A percentile compares a stretch with the other conserved stretches of the same genome.
Evolutionary conservation across 495 filamentous ascomycete genomes (phyloP).

Genomic region (Peziza echinospora): DNA sequence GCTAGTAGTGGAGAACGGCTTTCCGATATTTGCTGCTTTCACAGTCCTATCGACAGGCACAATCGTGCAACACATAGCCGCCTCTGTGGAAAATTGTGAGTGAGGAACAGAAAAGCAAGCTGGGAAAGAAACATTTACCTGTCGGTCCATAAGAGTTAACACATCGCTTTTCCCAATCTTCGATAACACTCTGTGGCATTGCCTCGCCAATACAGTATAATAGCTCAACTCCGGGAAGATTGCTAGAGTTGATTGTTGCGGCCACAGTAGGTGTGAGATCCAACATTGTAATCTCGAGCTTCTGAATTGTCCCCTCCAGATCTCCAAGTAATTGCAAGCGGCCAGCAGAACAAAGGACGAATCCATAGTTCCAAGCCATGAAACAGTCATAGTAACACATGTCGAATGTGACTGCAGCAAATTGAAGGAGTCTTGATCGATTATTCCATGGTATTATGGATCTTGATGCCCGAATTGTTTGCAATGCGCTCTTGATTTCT

Average conservation of each 20-base stretch:
- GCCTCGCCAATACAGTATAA: slow-evolving; percentile 30
- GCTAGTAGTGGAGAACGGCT: slow-evolving; percentile 15
- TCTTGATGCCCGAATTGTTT: slow-evolving; percentile 21
- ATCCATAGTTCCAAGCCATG: slow-evolving; percentile 24
- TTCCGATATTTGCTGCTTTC: slow-evolving; percentile 17
- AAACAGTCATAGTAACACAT: slow-evolving; percentile 28
- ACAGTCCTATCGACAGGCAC: slow-evolving; percentile 5
- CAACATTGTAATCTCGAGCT: slow-evolving; percentile 17
- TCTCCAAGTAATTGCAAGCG: slow-evolving; percentile 19
- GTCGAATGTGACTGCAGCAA: slow-evolving; percentile 26
- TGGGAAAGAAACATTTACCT: no score
- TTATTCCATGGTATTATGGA: slow-evolving; percentile 20
- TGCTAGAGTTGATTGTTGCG: slow-evolving; percentile 10
- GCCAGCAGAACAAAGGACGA: slow-evolving; percentile 22
- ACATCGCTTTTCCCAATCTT: slow-evolving; percentile 34
- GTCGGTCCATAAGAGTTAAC: slow-evolving; percentile 38
- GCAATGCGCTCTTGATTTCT: slow-evolving; percentile 22
- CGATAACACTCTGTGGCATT: slow-evolving; percentile 30
- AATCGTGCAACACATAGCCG: slow-evolving; percentile 20
- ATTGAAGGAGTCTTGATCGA: slow-evolving; percentile 21
- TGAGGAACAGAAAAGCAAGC: no score
- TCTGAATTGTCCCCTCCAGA: slow-evolving; percentile 16
- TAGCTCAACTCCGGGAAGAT: slow-evolving; percentile 20
- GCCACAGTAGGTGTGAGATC: slow-evolving; percentile 27
- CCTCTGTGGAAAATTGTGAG: no score